phyloP scores from a whole-genome alignment of 1,284 basidiomycete species.

The Papiliotrema laurentii region DNA sequence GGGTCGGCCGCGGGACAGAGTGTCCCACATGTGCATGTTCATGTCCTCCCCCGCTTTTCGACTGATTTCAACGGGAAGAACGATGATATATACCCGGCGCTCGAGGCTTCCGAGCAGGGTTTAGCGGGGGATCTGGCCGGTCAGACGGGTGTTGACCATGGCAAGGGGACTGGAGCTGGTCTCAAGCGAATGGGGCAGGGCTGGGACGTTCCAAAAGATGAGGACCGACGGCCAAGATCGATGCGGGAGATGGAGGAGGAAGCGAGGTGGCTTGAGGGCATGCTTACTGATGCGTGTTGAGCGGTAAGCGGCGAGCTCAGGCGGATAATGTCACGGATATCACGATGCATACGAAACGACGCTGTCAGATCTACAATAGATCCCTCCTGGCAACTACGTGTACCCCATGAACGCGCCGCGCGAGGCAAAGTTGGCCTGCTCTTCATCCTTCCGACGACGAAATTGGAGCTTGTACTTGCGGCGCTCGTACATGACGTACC shows the following conservation, averaged over 20 bases:
- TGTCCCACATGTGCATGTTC: constrained; percentile 86
- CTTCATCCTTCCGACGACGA: constrained; percentile 18
- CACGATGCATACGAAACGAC: too few species aligned
- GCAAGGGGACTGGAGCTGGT: background rate
- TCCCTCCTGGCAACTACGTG: too few species aligned
- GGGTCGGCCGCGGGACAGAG: constrained; percentile 79
- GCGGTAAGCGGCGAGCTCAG: too few species aligned
- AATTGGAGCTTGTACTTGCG: constrained; percentile 23
- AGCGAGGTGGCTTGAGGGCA: constrained; percentile 58
- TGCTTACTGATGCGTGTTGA: too few species aligned
- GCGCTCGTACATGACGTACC: constrained; percentile 23
- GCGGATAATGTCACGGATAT: too few species aligned
- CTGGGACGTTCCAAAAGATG: constrained; percentile 59
- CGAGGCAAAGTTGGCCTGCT: constrained; percentile 8
- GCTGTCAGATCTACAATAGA: too few species aligned
- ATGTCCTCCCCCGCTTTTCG: constrained; percentile 71
- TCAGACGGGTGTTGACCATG: background rate
- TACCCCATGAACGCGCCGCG: constrained; percentile 13
- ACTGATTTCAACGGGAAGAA: constrained; percentile 57
- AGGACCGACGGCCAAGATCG: constrained; percentile 61
- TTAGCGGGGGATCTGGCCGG: constrained; percentile 45
- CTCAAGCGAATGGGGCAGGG: constrained; percentile 31
- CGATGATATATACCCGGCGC: constrained; percentile 71
- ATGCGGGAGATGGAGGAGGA: constrained; percentile 71
- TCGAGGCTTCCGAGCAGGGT: constrained; percentile 62